These are phyloP conservation scores for Blastobotrys illinoisensis DNA, from an alignment of 1,139 yeast genomes.

Conservation along the genomic window DNA sequence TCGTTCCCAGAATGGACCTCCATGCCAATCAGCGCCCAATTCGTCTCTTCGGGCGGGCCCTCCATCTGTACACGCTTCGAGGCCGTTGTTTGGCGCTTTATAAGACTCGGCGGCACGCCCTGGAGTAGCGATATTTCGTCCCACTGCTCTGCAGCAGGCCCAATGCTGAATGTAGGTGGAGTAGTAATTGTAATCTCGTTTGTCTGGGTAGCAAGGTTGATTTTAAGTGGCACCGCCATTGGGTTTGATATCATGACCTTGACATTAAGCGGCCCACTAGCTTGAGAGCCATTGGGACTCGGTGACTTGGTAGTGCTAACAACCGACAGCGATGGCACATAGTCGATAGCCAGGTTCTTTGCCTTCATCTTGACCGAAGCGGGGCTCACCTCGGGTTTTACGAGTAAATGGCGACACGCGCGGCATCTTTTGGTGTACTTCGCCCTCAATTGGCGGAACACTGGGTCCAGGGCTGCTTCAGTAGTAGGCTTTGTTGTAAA, in stretches of 20 bases:
- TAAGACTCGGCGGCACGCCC: conserved; percentile 26
- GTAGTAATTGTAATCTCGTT: conserved; percentile 21
- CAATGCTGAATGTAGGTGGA: conserved; percentile 24
- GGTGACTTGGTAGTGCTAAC: conserved; percentile 9
- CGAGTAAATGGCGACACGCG: conserved; percentile 27
- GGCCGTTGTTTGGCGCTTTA: conserved; percentile 26
- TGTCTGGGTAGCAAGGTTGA: conserved; percentile 23
- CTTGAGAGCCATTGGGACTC: neutral
- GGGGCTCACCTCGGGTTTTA: conserved; percentile 29
- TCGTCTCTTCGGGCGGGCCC: conserved; percentile 15
- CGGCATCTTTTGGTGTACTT: conserved; percentile 27
- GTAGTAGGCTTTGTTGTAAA: neutral
- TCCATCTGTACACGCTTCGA: conserved; percentile 29
- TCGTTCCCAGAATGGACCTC: neutral
- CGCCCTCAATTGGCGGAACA: conserved; percentile 19
- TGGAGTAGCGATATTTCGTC: conserved; percentile 26
- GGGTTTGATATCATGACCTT: conserved; percentile 28
- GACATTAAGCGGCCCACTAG: conserved; percentile 2
- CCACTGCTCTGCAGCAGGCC: conserved; percentile 25
- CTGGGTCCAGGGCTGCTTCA: neutral
- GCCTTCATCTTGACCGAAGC: conserved; percentile 22
- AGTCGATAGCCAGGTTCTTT: conserved; percentile 25
- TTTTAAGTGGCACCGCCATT: conserved; percentile 19
- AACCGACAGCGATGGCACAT: conserved; percentile 20
- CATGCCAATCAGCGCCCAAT: neutral